Evolutionary conservation across 208 protist genomes (phyloP).

Genomic region (Leishmania mexicana): DNA sequence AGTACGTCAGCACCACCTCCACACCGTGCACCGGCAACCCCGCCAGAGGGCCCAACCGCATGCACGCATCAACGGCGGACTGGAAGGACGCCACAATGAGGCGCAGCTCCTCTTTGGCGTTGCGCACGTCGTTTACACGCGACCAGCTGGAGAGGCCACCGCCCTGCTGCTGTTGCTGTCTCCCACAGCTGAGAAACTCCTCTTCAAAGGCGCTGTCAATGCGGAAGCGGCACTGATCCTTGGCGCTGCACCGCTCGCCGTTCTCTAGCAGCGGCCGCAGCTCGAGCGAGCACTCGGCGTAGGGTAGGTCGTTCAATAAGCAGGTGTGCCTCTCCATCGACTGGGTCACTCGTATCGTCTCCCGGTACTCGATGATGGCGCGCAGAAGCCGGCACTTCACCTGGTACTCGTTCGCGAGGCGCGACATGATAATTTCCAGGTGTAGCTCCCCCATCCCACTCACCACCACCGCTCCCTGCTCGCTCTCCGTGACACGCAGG

Average conservation of each 20-base stretch:
- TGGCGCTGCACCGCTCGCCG: constrained; percentile 16
- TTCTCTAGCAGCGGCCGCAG: constrained; percentile 53
- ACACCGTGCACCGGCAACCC: constrained; percentile 79
- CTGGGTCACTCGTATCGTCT: constrained; percentile 45
- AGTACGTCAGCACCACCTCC: constrained; percentile 55
- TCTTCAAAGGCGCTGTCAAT: constrained; percentile 50
- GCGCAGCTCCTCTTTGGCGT: constrained; percentile 56
- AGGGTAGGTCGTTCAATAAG: constrained; percentile 62
- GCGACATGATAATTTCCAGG: constrained; percentile 95
- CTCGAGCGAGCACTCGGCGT: constrained; percentile 63
- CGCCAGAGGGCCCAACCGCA: constrained; percentile 64
- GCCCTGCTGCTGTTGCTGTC: neutral
- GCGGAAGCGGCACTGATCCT: constrained; percentile 43
- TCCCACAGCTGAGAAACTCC: constrained; percentile 25
- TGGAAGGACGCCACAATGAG: constrained; percentile 38
- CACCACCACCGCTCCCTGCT: constrained; percentile 93
- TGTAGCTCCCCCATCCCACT: constrained; percentile 97
- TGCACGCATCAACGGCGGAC: constrained; percentile 54
- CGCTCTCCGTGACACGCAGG: constrained; percentile 84
- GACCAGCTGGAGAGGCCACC: constrained; percentile 12
- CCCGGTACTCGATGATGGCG: constrained; percentile 88
- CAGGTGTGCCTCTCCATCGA: constrained; percentile 32
- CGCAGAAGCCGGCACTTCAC: constrained; percentile 87
- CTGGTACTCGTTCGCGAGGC: constrained; percentile 93
- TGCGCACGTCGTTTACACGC: constrained; percentile 36